Base-by-base conservation (phyloP, 2,329 filamentous ascomycete species). In the Exophiala lecanii-corni region DNA sequence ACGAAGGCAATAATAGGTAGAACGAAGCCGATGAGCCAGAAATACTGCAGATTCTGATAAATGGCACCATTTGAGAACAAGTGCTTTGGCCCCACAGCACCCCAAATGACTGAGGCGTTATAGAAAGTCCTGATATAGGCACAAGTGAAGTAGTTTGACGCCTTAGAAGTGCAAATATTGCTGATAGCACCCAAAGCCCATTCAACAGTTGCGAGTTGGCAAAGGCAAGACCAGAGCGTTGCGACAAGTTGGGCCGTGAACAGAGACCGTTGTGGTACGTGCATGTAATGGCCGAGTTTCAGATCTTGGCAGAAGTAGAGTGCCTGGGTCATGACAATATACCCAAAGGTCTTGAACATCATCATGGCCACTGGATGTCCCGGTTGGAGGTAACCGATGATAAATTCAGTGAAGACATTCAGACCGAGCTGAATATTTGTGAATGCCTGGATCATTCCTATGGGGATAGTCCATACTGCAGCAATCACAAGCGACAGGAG, bases 251-350 rank as follows among this genome's bases (percentile, higher is more conserved):
- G 73, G 5, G 66, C 68, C 23, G 65, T 62, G 55, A 76, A 75
- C 2, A 71, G 60, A 9, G 67, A 70, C 3, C 66, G 62, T 0
- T 68, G 69, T 0, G 72, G 66, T 31, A 75, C 69, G 53, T 76
- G 74, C 42, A 73, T 58, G 55, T 75, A 74, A 43, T 73, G 71
- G 1, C 65, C 72, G 25, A 75, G 57, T 56, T 75, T 75, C 64
- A 74, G 64, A 49, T 75, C 72, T 49, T 68, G 64, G 1, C 64
- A 62, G 41, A 73, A 74, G 28, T 66, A 70, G 12, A 72, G 61
- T 0, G 65, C 70, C 46, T 73, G 69, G 10, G 66, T 63, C 43
- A 69, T 55, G 26, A 68, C 66, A 44, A 69, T 66, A 2, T 61
- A 65, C 3, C 64, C 66, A 3, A 71, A 54, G 13, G 64, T 60